Conservation (phyloP, 495 filamentous ascomycete species). For the Poronia punctata region DNA sequence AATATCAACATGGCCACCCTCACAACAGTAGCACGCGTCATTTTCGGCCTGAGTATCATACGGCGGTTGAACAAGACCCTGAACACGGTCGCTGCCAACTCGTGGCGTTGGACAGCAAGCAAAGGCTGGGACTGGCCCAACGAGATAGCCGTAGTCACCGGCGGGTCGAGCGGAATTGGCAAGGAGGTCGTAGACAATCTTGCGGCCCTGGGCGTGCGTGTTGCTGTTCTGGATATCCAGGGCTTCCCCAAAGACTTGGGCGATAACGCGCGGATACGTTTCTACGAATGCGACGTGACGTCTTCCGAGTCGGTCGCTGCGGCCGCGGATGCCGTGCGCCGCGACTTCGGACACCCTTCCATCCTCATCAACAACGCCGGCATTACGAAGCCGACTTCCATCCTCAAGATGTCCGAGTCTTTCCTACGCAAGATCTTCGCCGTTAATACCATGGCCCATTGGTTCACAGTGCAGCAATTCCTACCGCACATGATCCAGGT, state of each 20-base stretch:
- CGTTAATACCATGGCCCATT: slow-evolving; percentile 56
- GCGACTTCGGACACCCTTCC: slow-evolving; percentile 40
- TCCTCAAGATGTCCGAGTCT: slow-evolving; percentile 41
- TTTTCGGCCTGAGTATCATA: slow-evolving; percentile 37
- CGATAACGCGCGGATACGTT: slow-evolving; percentile 6
- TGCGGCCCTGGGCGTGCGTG: slow-evolving; percentile 37
- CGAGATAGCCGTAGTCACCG: slow-evolving; percentile 53
- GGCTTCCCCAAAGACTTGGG: slow-evolving; percentile 8
- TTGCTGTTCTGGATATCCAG: slow-evolving; percentile 38
- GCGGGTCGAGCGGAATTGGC: slow-evolving; percentile 53
- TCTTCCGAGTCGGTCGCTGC: slow-evolving; percentile 36
- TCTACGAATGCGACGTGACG: slow-evolving; percentile 44
- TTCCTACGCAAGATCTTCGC: slow-evolving; percentile 46
- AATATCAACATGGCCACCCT: neutral
- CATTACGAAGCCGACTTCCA: slow-evolving; percentile 37
- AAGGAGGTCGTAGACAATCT: slow-evolving; percentile 42
- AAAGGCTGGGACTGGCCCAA: slow-evolving; percentile 30
- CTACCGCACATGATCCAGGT: slow-evolving; percentile 52
- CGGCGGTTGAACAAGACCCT: slow-evolving; percentile 34
- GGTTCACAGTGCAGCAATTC: slow-evolving; percentile 53
- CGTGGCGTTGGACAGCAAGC: slow-evolving; percentile 28
- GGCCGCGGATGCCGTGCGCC: slow-evolving; percentile 40
- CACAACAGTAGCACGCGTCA: slow-evolving; percentile 24
- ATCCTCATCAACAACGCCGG: slow-evolving; percentile 60
- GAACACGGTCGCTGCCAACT: slow-evolving; percentile 36